phyloP scores from a whole-genome alignment of 306 rosid genomes.

The Purshia tridentata region DNA sequence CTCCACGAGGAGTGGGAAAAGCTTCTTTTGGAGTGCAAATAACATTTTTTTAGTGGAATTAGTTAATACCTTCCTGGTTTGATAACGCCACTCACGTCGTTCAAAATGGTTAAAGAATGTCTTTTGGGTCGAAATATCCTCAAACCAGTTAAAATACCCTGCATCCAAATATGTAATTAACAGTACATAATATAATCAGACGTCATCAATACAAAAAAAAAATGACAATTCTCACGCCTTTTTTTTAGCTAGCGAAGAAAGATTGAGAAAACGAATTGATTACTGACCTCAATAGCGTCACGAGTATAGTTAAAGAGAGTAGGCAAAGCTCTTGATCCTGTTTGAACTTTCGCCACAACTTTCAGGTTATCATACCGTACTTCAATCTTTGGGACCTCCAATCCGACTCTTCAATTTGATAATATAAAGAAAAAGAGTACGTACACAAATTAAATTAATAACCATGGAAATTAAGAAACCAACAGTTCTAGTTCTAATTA shows the following conservation, averaged over 20 bases:
- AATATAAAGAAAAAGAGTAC: not conserved
- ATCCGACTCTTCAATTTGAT: conserved; percentile 46
- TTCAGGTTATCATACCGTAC: conserved; percentile 58
- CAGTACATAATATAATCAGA: too few relatives aligned
- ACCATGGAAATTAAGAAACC: not conserved
- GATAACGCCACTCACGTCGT: conserved; percentile 55
- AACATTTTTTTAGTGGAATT: not conserved
- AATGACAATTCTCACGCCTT: too few relatives aligned
- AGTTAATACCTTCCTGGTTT: conserved; percentile 68
- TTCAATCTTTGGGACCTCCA: conserved; percentile 64
- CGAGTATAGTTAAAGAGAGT: conserved; percentile 51
- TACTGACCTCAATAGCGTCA: conserved; percentile 52
- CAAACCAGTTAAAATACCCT: conserved; percentile 47
- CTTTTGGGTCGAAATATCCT: conserved; percentile 44
- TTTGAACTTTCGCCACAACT: conserved; percentile 56
- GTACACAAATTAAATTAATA: not conserved
- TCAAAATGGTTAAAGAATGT: conserved; percentile 58
- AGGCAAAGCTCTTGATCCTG: conserved; percentile 72
- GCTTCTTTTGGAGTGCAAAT: too few relatives aligned
- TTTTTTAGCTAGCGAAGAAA: not conserved
- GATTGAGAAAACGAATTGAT: not conserved
- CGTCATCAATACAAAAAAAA: too few relatives aligned
- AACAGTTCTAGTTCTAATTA: too few relatives aligned
- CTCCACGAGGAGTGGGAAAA: too few relatives aligned
- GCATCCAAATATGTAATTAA: conserved; percentile 21